Base-by-base conservation (phyloP, 192 early-diverging fungal species). In the Backusella tuberculispora region DNA sequence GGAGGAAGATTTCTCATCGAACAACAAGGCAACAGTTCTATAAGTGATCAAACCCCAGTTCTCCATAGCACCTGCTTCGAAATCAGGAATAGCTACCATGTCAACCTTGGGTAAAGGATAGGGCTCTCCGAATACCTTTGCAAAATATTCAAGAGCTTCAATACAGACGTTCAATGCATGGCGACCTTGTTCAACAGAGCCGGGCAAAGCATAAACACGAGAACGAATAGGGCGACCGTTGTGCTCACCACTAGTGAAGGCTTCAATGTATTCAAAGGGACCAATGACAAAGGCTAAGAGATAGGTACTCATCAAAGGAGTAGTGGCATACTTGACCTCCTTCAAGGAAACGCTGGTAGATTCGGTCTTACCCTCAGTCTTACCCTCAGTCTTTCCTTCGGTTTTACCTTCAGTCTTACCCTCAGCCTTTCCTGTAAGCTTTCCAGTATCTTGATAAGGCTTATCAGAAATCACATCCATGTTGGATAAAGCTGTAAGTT, bases 21-120 rank as follows among this genome's bases (percentile, higher is more conserved):
- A 92, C n/a, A 99, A 83, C 42, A 99, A 83, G 14, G 89, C 90
- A 19, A 93, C 88, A 38, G 93, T 90, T 56, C 96, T 89, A 78
- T 95, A 98, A 7, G 97, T 99, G 42, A 99, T 88, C 37, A 98
- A 83, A 72, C 97, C 97, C 97, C 97, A 99, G 86, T 98, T 98
- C 84, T 97, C 95, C 97, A 98, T 97, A 44, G 91, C 91, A 46
- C 88, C 88, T 9, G 72, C 72, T 72, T 77, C 76, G 84, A 98
- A 98, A 78, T 97, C 95, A 45, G 94, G 95, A 76, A 99, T 94
- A 46, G 95, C 95, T 37, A 99, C 86, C 79, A 94, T 87, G 77
- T 94, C 93, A 41, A 95, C 82, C 85, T 97, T 96, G 60, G 96
- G 95, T 26, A 99, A 84, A n/a, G 96, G 95, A 78, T 99, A 98